Conservation (phyloP, 768 basidiomycete genomes). For the Boletus huronensis region DNA sequence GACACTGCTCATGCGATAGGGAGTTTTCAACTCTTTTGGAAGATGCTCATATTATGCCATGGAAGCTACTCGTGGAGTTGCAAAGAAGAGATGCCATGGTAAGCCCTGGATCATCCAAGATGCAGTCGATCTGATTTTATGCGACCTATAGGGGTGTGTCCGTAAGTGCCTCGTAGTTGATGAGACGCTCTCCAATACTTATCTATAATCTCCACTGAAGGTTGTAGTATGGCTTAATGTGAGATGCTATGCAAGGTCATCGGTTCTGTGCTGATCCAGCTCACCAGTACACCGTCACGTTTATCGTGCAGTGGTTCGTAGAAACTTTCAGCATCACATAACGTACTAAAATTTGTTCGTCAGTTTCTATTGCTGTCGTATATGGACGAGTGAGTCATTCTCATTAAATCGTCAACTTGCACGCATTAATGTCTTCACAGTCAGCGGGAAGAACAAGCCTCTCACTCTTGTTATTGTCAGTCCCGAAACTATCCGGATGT, state of each 20-base stretch:
- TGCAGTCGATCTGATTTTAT: not conserved
- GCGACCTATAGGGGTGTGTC: not conserved
- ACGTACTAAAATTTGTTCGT: not conserved
- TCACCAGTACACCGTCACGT: not conserved
- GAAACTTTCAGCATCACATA: too few relatives aligned
- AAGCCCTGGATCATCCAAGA: not conserved
- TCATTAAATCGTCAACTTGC: not conserved
- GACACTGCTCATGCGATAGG: conserved; percentile 6
- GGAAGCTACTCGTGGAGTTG: not conserved
- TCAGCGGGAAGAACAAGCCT: conserved; percentile 14
- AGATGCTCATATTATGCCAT: not conserved
- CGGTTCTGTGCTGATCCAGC: not conserved
- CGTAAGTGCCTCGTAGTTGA: not conserved
- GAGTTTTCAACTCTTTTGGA: not conserved
- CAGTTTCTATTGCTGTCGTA: conserved; percentile 16
- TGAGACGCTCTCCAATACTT: not conserved
- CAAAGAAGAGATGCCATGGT: not conserved
- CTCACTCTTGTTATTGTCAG: conserved; percentile 11
- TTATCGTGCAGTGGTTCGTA: conserved; percentile 9
- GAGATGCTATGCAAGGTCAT: not conserved
- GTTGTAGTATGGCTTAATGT: not conserved
- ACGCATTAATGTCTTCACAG: not conserved
- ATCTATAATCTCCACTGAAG: not conserved
- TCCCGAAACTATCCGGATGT: not conserved
- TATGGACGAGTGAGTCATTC: conserved; percentile 13